A percentile compares a stretch with the other conserved stretches of the same genome.
These are phyloP conservation scores for Choricystis sp. DNA, from an alignment of 139 green algal genomes.

Conservation along the genomic window DNA sequence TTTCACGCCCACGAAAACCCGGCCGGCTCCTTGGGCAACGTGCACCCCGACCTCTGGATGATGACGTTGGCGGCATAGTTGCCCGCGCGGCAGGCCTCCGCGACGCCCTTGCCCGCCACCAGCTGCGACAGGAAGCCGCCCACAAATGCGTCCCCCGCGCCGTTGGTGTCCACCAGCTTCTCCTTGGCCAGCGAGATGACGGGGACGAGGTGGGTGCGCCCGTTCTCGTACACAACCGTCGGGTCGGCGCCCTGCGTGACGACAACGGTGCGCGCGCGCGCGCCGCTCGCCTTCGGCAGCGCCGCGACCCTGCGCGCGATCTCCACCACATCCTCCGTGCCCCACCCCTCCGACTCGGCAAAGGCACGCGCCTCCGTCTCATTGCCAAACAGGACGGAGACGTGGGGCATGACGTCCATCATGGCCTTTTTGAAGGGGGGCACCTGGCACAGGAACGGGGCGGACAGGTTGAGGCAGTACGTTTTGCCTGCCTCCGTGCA, in stretches of 20 bases:
- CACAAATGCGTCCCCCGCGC: constrained; percentile 87
- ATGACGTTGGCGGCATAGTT: constrained; percentile 85
- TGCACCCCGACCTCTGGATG: constrained; percentile 85
- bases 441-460: constrained; percentile 91
- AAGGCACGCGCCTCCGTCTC: constrained; percentile 88
- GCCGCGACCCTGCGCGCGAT: constrained; percentile 59
- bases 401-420: constrained; percentile 62
- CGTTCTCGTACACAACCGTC: constrained; percentile 68
- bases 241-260: constrained; percentile 84
- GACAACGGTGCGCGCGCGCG: constrained; percentile 62
- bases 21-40: constrained; percentile 47
- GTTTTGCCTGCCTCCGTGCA: constrained; percentile 70
- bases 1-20: constrained; percentile 16
- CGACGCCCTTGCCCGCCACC: constrained; percentile 57
- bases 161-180: constrained; percentile 96
- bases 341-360: constrained; percentile 80
- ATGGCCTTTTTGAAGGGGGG: constrained; percentile 77
- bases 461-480: constrained; percentile 81
- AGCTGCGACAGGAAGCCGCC: constrained; percentile 96
- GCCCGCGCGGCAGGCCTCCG: constrained; percentile 66
- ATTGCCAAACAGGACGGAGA: constrained; percentile 96
- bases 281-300: constrained; percentile 67
- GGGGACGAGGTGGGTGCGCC: constrained; percentile 33
- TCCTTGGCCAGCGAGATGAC: constrained; percentile 57
- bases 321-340: constrained; percentile 58